Base-by-base conservation (phyloP, 2,329 filamentous ascomycete genomes). In the Stemphylium vesicarium region DNA sequence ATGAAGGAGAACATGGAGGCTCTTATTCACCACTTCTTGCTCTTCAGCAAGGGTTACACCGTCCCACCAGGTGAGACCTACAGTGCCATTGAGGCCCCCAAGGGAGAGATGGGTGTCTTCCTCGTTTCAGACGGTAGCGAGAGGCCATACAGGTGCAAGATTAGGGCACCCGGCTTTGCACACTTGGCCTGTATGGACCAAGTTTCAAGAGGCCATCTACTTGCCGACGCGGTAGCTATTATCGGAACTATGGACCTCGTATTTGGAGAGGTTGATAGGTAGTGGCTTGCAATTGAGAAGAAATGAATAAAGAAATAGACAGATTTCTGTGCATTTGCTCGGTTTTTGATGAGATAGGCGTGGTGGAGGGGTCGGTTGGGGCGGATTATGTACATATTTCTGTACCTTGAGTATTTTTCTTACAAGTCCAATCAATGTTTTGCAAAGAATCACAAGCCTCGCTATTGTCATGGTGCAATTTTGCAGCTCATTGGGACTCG, bases 1-100 rank as follows among this genome's bases (percentile, higher is more conserved):
- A 99, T 99, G 95, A 99, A 99, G 86, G 95, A 99, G 86, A 99
- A 99, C 83, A 99, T 99, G 96, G 95, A 99, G 82, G 93, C 95
- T 35, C 86, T 99, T 38, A 99, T 99, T 75, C 95, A 99, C 82
- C 95, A 99, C 83, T 99, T 99, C 85, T 81, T 99, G 64, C 88
- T 99, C 49, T 99, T 94, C 83, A 98, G 93, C 78, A 99, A 99
- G 85, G 95, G 95, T 56, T 99, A 99, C 79, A 86, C 92, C 39
- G 95, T 99, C 4, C 95, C 95, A 38, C 95, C 96, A 7, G 96
- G 95, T 60, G 95, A 99, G 84, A 99, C 95, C 5, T 99, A 99
- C 84, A 93, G 89, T 41, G 94, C 90, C 59, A 99, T 99, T 63
- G 95, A 99, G 83, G 95, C 96, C n/a, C 95, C 95, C 57, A 99